Base-by-base conservation (phyloP, 306 rosid species). In the Lathyrus oleraceus region DNA sequence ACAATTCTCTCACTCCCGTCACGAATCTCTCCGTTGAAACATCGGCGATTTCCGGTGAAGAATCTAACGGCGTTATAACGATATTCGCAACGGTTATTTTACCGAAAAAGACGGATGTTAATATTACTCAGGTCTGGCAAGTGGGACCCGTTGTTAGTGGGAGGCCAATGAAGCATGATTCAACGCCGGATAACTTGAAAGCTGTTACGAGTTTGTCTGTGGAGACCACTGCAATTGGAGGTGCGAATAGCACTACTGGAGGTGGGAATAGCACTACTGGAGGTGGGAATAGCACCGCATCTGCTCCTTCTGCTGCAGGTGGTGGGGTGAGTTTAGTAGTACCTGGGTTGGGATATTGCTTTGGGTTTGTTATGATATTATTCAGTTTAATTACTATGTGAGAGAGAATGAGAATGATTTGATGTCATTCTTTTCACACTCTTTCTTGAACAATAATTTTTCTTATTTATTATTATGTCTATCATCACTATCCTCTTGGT, bases 61-160 rank as follows among this genome's bases (percentile, higher is more conserved):
- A 75, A 0, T 0, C 42, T 5, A 3, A 8, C 70, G 82, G 82
- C 2, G 65, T 0, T 0, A 30, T 73, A n/a, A 75, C 74, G 19
- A 78, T 91, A 51, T 83, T 61, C 14, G 95, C 87, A 11, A 20
- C 23, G 21, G 12, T 84, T 38, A 83, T 76, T 67, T 52, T 88
- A 12, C 92, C 95, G 65, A 85, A 8, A 6, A 72, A 56, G 6
- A 53, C 67, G 6, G 65, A 25, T 5, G 1, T 0, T 35, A 61
- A 44, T 28, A 4, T 86, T 13, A 86, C 60, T 35, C 90, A 86
- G 21, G 72, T 88, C 0, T 91, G 97, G 97, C 97, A 91, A 72
- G 95, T 81, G 21, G 97, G 97, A 0, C 80, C 95, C 15, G 75
- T 81, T 5, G 8, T 15, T 13, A 3, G 0, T 21, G 84, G 82